These are phyloP conservation scores for Candida quercuum DNA, from an alignment of 805 yeast genomes.

Conservation along the genomic window DNA sequence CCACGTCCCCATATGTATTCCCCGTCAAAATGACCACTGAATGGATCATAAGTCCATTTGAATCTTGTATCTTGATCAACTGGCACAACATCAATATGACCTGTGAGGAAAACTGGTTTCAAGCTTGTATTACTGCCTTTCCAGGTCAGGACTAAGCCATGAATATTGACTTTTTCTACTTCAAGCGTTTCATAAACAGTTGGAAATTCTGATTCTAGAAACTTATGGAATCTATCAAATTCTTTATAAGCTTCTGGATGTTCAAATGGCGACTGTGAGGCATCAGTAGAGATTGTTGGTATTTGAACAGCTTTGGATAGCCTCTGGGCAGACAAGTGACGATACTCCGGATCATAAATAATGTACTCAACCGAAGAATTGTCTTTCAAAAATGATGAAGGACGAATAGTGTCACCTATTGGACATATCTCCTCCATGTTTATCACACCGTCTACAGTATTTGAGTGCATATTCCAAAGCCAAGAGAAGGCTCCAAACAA, in stretches of 20 bases:
- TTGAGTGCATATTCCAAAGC: too few relatives aligned
- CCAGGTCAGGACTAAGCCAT: conserved; percentile 62
- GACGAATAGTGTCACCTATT: conserved; percentile 16
- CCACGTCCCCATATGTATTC: conserved; percentile 69
- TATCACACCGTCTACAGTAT: background rate
- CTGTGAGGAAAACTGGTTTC: conserved; percentile 65
- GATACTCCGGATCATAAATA: conserved; percentile 28
- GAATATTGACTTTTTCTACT: conserved; percentile 52
- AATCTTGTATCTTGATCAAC: conserved; percentile 50
- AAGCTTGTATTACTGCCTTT: conserved; percentile 43
- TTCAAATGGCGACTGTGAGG: background rate
- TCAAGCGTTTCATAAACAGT: conserved; percentile 40
- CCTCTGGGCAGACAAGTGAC: conserved; percentile 32
- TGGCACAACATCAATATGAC: conserved; percentile 83
- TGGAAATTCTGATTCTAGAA: conserved; percentile 52
- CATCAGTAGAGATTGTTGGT: conserved; percentile 13
- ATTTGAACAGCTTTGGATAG: conserved; percentile 29
- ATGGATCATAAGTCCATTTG: conserved; percentile 66
- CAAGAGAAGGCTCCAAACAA: background rate
- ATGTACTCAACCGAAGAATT: conserved; percentile 30
- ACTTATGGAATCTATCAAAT: conserved; percentile 39
- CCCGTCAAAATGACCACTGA: conserved; percentile 60
- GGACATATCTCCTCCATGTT: conserved; percentile 15
- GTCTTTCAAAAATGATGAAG: conserved; percentile 25
- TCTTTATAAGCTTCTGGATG: background rate